Evolutionary conservation across 2,329 filamentous ascomycete species (phyloP).

Genomic region (Exophiala xenobiotica): DNA sequence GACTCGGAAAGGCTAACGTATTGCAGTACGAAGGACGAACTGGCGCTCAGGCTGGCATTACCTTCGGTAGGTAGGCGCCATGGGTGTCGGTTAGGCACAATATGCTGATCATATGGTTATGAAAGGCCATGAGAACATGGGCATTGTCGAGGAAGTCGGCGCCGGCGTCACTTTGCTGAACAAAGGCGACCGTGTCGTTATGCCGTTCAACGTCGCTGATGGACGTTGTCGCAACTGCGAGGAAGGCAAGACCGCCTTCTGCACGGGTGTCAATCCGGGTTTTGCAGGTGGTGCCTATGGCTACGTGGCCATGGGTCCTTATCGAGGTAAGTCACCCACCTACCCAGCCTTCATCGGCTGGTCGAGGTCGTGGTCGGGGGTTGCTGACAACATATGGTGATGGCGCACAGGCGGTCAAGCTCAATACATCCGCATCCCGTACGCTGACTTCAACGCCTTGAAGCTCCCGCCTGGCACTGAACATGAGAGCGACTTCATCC

Average conservation of each 20-base stretch:
- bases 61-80: conserved; percentile 49
- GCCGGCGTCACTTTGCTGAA: conserved; percentile 60
- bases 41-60: conserved; percentile 60
- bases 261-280: conserved; percentile 62
- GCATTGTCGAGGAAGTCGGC: conserved; percentile 56
- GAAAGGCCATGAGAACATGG: conserved; percentile 60
- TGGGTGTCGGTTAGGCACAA: not conserved
- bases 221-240: conserved; percentile 65
- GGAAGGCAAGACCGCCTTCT: conserved; percentile 64
- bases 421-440: conserved; percentile 64
- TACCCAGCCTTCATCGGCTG: no score
- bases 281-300: conserved; percentile 62
- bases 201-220: conserved; percentile 66
- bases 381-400: conserved; percentile 33
- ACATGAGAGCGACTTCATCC: conserved; percentile 61
- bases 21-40: conserved; percentile 67
- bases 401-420: conserved; percentile 57
- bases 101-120: not conserved
- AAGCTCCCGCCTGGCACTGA: conserved; percentile 61
- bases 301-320: conserved; percentile 61
- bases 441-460: conserved; percentile 66
- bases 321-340: conserved; percentile 31
- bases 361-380: no score
- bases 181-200: conserved; percentile 63
- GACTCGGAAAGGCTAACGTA: conserved; percentile 30